Evolutionary conservation across 2,329 filamentous ascomycete species (phyloP), one percentile per base, ranked within the genome.

Genomic region (Talaromyces sp.): DNA sequence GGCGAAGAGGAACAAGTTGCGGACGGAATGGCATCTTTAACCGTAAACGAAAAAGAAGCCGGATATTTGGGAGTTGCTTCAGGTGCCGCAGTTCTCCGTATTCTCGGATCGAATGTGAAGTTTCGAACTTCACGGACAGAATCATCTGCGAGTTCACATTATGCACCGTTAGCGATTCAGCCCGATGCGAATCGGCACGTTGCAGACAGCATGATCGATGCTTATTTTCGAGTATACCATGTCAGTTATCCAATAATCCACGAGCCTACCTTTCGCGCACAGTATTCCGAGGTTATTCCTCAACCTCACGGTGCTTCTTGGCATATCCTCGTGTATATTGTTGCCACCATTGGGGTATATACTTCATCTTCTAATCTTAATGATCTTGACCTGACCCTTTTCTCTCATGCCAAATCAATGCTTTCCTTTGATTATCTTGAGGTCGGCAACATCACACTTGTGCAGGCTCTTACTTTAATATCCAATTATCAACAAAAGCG

Each of bases 401-500:
- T 77, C 60, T 74, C 78, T 58, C 78, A 78, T 60, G 79, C 78
- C 8, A 55, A 55, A 41, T 35, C 77, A 78, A 66, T 70, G 74
- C 7, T 77, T 75, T 59, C 63, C 80, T 53, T 77, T 78, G 46
- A 75, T 51, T 72, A 76, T n/a, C 72, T 81, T 29, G 80, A 82
- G 60, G 77, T 75, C n/a, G 80, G 80, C 26, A 81, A 79, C 57
- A 64, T 82, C 19, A 79, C 76, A 9, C 70, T 80, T 17, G 79
- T 82, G 1, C 80, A 81, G 64, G 75, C 75, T 1, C 69, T 82
- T 31, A 68, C 75, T n/a, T 71, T 82, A 56, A 70, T 81, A 64
- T 77, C 77, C 57, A 81, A 81, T 58, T 80, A 80, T 62, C 71
- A 77, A 0, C 80, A 81, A 64, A 82, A 81, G 64, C 72, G 77